phyloP scores from a whole-genome alignment of 495 filamentous ascomycete species.

The Penicilliopsis zonata region DNA sequence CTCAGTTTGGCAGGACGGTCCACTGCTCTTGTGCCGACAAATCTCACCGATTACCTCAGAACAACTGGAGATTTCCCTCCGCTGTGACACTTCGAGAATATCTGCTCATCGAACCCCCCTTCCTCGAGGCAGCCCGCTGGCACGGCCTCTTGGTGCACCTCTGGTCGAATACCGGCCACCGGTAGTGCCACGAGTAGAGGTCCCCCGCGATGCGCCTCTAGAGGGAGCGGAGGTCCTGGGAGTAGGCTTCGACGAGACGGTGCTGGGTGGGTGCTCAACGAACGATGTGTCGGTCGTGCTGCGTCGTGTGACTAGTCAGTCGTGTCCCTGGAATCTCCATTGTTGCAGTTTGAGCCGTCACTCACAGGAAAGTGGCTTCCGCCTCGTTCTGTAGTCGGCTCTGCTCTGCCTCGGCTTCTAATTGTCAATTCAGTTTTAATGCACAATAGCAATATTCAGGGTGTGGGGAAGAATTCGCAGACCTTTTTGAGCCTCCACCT shows the following conservation, averaged over 20 bases:
- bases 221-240: constrained; percentile 48
- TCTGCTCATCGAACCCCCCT: constrained; percentile 21
- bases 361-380: constrained; percentile 85
- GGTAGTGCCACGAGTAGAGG: constrained; percentile 22
- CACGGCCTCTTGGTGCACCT: constrained; percentile 23
- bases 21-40: too few relatives aligned
- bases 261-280: constrained; percentile 69
- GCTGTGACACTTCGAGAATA: too few relatives aligned
- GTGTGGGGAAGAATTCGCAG: not conserved
- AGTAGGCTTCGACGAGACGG: constrained; percentile 46
- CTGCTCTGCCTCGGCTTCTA: constrained; percentile 22
- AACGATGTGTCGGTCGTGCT: constrained; percentile 95
- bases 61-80: too few relatives aligned
- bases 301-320: constrained; percentile 10
- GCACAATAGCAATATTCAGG: not conserved
- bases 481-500: constrained; percentile 39
- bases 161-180: constrained; percentile 30
- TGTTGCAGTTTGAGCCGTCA: constrained; percentile 1
- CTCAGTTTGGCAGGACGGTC: too few relatives aligned
- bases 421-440: constrained; percentile 8
- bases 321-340: not conserved
- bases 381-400: constrained; percentile 29
- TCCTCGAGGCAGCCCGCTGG: constrained; percentile 30
- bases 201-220: constrained; percentile 7
- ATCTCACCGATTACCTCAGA: too few relatives aligned